Base-by-base conservation (phyloP, 257 asterid genomes). In the Nicotiana paniculata region DNA sequence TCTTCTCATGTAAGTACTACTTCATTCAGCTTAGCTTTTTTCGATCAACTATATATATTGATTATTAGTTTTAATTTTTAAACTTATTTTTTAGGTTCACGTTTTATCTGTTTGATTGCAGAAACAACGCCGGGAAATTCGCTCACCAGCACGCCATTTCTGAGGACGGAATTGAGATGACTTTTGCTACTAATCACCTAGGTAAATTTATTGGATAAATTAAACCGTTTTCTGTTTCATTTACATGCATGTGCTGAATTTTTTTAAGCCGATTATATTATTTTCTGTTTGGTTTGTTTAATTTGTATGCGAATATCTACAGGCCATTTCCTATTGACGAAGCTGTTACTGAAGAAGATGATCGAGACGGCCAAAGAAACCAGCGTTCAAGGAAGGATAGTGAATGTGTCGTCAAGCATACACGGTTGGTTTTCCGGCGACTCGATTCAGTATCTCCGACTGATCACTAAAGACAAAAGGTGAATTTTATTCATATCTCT, bases 111-210 rank as follows among this genome's bases (percentile, higher is more conserved):
- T 74, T 74, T 48, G 21, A 48, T 37, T 15, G 15, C 86, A 96
- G 99, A 96, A 96, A 96, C 82, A 96, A 96, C 83, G 99, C 99
- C 24, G 99, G 98, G 32, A 96, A 91, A 87, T 94, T 96, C 89
- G 89, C 97, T 21, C 92, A 92, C 66, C 90, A 88, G 79, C 96
- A 96, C 68, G 91, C 92, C 61, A 81, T 91, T 77, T 91, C 99
- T 3, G 99, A 94, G 86, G 99, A 94, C 67, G 98, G 97, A 83
- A 84, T 96, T 74, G 99, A 96, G 94, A 92, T 96, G 97, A 93
- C 99, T 1, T 96, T 96, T 79, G 99, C 99, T 26, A 94, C 99
- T 1, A 94, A 96, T 87, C 90, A 94, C 78, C 88, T 94, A 84
- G 99, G 98, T 93, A 90, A 55, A 4, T 3, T 30, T 18, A 39